Evolutionary conservation across 2,329 filamentous ascomycete species (phyloP).

Genomic region (Zalaria obscura): DNA sequence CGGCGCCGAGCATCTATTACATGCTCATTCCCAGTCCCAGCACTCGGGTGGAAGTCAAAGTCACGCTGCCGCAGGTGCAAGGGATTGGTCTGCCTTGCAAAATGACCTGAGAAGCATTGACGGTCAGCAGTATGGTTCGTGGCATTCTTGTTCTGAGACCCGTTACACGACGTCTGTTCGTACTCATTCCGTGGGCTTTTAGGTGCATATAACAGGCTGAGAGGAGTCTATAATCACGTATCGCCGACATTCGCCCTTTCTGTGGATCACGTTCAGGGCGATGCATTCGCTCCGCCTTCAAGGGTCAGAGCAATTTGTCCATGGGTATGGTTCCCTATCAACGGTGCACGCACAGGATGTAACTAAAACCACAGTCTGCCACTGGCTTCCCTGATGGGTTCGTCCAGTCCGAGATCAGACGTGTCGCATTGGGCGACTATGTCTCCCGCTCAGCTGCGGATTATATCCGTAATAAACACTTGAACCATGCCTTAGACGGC

Average conservation of each 20-base stretch:
- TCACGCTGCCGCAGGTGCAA: slow-evolving; percentile 1
- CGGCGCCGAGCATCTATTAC: background rate
- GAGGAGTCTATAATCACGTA: slow-evolving; percentile 13
- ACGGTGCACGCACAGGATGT: no score
- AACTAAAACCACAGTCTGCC: slow-evolving; percentile 1
- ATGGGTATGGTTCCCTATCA: background rate
- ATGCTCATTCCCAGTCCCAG: no score
- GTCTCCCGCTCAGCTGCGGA: slow-evolving; percentile 16
- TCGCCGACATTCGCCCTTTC: slow-evolving; percentile 13
- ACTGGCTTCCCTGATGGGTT: slow-evolving; percentile 15
- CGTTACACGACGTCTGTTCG: background rate
- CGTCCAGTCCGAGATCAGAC: slow-evolving; percentile 11
- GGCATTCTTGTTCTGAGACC: background rate
- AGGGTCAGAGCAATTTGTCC: slow-evolving; percentile 13
- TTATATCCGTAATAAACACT: slow-evolving; percentile 16
- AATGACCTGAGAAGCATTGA: slow-evolving; percentile 13
- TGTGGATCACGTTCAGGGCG: slow-evolving; percentile 20
- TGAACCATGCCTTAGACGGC: slow-evolving; percentile 12
- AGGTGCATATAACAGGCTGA: slow-evolving; percentile 19
- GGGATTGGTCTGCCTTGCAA: slow-evolving; percentile 12
- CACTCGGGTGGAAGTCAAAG: background rate
- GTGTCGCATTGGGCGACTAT: slow-evolving; percentile 19
- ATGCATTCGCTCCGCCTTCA: slow-evolving; percentile 20
- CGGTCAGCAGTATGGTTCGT: slow-evolving; percentile 17
- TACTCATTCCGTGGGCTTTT: background rate